These are phyloP conservation scores for Antrodiella citrinella DNA, from an alignment of 768 basidiomycete species.

Conservation along the genomic window DNA sequence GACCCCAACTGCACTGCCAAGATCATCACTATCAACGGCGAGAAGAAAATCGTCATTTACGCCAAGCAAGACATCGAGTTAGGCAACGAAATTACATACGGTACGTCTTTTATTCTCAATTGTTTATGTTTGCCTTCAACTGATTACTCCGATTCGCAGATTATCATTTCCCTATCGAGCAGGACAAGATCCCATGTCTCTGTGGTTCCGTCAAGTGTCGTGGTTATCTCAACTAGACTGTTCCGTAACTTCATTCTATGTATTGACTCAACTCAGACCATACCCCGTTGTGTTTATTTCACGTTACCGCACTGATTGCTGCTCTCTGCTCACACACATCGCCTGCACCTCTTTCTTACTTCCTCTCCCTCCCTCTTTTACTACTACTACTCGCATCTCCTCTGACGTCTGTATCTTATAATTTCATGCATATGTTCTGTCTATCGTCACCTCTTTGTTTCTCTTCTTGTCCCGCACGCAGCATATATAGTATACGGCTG, in stretches of 20 bases:
- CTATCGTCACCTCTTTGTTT: not conserved
- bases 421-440: conserved; percentile 18
- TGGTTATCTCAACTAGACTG: conserved; percentile 86
- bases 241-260: conserved; percentile 6
- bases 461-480: not conserved
- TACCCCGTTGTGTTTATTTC: conserved; percentile 14
- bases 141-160: too few relatives aligned
- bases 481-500: not conserved
- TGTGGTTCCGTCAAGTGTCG: conserved; percentile 89
- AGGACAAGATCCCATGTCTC: conserved; percentile 92
- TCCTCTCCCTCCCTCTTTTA: too few relatives aligned
- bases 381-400: conserved; percentile 10
- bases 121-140: too few relatives aligned
- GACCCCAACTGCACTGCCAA: conserved; percentile 91
- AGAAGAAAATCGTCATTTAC: conserved; percentile 99
- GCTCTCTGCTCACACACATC: not conserved
- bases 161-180: conserved; percentile 99
- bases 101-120: too few relatives aligned
- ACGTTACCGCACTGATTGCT: conserved; percentile 12
- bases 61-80: conserved; percentile 94
- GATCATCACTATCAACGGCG: conserved; percentile 84
- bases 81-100: conserved; percentile 97
- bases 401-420: conserved; percentile 22
- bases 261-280: conserved; percentile 2
- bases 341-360: conserved; percentile 3